phyloP scores from a whole-genome alignment of 768 basidiomycete species.

The Lepiota subincarnata region DNA sequence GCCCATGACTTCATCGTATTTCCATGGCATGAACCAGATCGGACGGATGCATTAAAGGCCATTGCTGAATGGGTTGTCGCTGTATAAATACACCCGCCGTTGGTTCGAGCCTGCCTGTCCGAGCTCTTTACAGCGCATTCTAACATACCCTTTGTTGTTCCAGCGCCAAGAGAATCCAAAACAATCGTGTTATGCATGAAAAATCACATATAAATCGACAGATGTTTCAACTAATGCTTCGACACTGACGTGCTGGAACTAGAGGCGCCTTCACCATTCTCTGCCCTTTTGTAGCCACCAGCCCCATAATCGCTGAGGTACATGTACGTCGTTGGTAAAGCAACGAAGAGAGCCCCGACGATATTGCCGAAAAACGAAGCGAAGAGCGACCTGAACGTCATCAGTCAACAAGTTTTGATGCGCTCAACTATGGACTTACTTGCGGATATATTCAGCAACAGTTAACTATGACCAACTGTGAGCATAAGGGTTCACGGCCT shows the following conservation, averaged over 20 bases:
- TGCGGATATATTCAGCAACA: conserved; percentile 56
- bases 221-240: background rate
- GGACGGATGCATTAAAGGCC: conserved; percentile 39
- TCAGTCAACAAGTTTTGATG: background rate
- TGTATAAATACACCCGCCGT: background rate
- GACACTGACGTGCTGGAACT: conserved; percentile 13
- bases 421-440: conserved; percentile 35
- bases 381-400: conserved; percentile 48
- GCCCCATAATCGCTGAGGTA: conserved; percentile 44
- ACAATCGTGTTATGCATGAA: too few relatives aligned
- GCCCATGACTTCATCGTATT: conserved; percentile 54
- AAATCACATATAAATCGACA: too few relatives aligned
- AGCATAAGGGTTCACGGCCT: conserved; percentile 1
- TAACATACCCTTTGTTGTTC: background rate
- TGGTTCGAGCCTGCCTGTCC: background rate
- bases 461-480: conserved; percentile 35
- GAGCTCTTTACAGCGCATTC: background rate
- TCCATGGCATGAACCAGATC: conserved; percentile 49
- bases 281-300: conserved; percentile 35
- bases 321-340: conserved; percentile 59
- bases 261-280: conserved; percentile 28
- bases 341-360: conserved; percentile 61
- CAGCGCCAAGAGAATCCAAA: background rate
- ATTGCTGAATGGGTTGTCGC: conserved; percentile 46
- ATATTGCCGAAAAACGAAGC: conserved; percentile 65